Conservation (phyloP, 2,329 filamentous ascomycete genomes). For the Graphium sp. region DNA sequence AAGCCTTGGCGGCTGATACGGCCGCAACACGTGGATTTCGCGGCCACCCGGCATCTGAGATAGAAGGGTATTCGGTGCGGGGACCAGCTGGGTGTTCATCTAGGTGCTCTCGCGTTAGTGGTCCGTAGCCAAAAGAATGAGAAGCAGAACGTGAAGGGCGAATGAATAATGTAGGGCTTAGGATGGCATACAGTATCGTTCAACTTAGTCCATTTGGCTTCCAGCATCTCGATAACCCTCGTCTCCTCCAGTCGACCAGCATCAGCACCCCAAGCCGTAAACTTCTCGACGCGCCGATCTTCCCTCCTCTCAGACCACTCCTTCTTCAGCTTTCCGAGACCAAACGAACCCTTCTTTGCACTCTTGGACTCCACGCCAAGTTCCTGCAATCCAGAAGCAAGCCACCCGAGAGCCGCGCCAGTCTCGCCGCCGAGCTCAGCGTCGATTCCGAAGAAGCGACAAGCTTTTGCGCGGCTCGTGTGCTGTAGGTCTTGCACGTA, state of each 20-base stretch:
- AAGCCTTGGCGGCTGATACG: conserved; percentile 48
- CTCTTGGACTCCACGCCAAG: conserved; percentile 43
- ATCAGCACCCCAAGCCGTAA: conserved; percentile 60
- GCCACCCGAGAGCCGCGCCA: conserved; percentile 75
- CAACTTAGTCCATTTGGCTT: conserved; percentile 78
- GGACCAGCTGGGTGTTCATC: conserved; percentile 68
- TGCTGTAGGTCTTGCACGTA: conserved; percentile 64
- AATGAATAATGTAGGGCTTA: conserved; percentile 5
- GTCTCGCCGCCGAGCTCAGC: conserved; percentile 69
- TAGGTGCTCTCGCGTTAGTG: conserved; percentile 14
- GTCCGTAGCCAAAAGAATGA: background rate
- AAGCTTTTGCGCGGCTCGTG: conserved; percentile 68
- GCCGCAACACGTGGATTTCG: conserved; percentile 61
- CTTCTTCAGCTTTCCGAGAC: conserved; percentile 50
- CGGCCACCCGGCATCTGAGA: conserved; percentile 74
- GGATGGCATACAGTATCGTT: conserved; percentile 63
- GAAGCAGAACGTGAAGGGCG: background rate
- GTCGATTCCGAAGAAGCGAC: conserved; percentile 80
- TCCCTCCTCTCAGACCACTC: conserved; percentile 64
- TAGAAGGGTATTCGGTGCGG: conserved; percentile 53
- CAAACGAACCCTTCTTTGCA: conserved; percentile 34
- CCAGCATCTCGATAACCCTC: conserved; percentile 70
- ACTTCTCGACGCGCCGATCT: conserved; percentile 63
- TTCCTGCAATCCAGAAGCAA: conserved; percentile 59
- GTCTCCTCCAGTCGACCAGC: conserved; percentile 74